Base-by-base conservation (phyloP, 495 filamentous ascomycete species). In the Daldinia childiae region DNA sequence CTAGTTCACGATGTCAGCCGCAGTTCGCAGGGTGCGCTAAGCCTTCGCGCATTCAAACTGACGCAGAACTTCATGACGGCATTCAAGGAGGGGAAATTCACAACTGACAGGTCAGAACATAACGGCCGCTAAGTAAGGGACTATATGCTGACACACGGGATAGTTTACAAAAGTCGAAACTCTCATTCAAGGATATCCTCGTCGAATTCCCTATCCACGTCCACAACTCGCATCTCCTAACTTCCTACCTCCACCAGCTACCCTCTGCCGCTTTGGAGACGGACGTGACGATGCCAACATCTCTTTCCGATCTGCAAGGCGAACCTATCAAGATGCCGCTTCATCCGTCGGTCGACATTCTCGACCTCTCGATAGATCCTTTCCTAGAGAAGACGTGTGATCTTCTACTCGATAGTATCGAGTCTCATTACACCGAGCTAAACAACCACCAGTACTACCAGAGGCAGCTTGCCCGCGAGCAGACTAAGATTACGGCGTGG, bases 401-500 rank as follows among this genome's bases (percentile, higher is more conserved):
- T 77, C 88, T 97, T 69, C 88, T 99, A 26, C 89, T 99, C 64
- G 95, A 99, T 65, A 93, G 90, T 82, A 98, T 99, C 77, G 95
- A 99, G 85, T 89, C 90, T 26, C 95, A 99, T 85, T 94, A 98
- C 82, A 97, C 94, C 55, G 95, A 99, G 82, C 90, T 95, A 78
- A 99, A 98, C 87, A 99, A 99, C 86, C 92, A 93, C 84, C 93
- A 97, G 82, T 99, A 97, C 86, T 97, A 98, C 85, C 93, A 97
- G 83, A 89, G 95, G 61, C 93, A 96, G 75, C 86, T 98, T n/a
- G 90, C 90, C 26, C 92, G 95, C 57, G 95, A 99, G 85, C 96
- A 99, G 83, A 83, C 90, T 70, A 99, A 99, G 87, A 97, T 99
- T 76, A 90, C 91, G 43, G 89, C 92, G 62, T 99, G 95, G 95